Percentiles rank a stretch among this genome's conserved stretches.
These are phyloP conservation scores for Pseudogymnoascus sp. DNA, from an alignment of 2,329 filamentous ascomycete species.

Conservation along the genomic window DNA sequence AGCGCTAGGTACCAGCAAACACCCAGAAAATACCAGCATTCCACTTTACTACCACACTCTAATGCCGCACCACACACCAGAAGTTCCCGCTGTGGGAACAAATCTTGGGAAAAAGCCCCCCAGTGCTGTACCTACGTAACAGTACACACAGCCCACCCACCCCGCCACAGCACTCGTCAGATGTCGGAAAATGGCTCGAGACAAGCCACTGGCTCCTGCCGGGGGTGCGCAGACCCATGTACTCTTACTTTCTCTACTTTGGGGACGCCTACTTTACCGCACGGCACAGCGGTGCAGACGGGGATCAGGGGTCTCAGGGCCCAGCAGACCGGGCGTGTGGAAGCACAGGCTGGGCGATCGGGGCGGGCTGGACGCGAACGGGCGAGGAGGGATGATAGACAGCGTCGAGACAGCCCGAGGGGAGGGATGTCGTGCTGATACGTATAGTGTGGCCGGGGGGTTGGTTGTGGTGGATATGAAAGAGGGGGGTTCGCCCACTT, in stretches of 20 bases:
- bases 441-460: background rate
- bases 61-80: background rate
- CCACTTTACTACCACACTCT: background rate
- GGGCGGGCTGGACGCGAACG: background rate
- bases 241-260: background rate
- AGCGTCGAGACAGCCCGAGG: background rate
- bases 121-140: background rate
- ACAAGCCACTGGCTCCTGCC: background rate
- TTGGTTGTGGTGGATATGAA: slow-evolving; percentile 8
- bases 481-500: background rate
- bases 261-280: background rate
- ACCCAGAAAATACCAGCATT: background rate
- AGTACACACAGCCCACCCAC: background rate
- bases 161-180: background rate
- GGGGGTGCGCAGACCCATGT: background rate
- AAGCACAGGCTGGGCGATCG: background rate
- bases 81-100: background rate
- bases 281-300: background rate
- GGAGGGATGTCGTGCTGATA: background rate
- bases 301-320: slow-evolving; percentile 2
- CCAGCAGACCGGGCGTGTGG: background rate
- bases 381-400: background rate
- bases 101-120: no score
- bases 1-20: background rate
- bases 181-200: background rate